Percentiles rank a stretch among this genome's conserved stretches.
phyloP scores from a whole-genome alignment of 2,329 filamentous ascomycete genomes.

The Aaosphaeria pasadenensis region DNA sequence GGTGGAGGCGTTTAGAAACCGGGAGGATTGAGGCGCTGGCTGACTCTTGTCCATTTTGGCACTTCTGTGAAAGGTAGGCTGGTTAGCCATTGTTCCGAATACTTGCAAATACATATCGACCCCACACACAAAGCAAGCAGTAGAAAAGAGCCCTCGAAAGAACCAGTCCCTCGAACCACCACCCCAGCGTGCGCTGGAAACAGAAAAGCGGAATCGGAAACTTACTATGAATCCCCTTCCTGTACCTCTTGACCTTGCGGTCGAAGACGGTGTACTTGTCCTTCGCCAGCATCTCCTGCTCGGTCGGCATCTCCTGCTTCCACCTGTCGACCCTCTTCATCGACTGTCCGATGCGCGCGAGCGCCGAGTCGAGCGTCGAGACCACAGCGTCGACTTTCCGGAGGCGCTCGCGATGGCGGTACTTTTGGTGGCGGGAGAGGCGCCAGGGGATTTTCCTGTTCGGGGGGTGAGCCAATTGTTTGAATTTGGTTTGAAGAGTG shows the following conservation, averaged over 20 bases:
- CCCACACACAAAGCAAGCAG: background rate
- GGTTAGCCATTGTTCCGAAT: background rate
- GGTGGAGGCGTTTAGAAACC: constrained; percentile 65
- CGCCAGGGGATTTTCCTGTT: constrained; percentile 94
- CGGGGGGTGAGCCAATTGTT: background rate
- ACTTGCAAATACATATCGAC: background rate
- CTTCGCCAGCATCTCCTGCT: constrained; percentile 90
- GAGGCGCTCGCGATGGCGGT: constrained; percentile 56
- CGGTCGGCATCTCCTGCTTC: constrained; percentile 94
- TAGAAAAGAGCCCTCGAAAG: too few relatives aligned
- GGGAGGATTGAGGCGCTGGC: constrained; percentile 88
- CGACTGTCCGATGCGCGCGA: constrained; percentile 67
- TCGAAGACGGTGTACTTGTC: constrained; percentile 99
- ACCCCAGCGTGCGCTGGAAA: too few relatives aligned
- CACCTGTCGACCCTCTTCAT: constrained; percentile 79
- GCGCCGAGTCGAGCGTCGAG: constrained; percentile 73
- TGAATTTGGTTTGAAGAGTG: background rate
- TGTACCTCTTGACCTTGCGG: constrained; percentile 89
- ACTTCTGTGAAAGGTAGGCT: constrained; percentile 23
- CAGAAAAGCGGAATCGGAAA: constrained; percentile 18
- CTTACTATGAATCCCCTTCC: constrained; percentile 97
- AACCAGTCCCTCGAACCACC: too few relatives aligned
- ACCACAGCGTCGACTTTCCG: constrained; percentile 80
- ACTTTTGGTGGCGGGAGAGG: constrained; percentile 86
- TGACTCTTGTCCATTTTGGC: constrained; percentile 86